Conservation (phyloP, 2,329 filamentous ascomycete species). For the Pezicula carpinea region DNA sequence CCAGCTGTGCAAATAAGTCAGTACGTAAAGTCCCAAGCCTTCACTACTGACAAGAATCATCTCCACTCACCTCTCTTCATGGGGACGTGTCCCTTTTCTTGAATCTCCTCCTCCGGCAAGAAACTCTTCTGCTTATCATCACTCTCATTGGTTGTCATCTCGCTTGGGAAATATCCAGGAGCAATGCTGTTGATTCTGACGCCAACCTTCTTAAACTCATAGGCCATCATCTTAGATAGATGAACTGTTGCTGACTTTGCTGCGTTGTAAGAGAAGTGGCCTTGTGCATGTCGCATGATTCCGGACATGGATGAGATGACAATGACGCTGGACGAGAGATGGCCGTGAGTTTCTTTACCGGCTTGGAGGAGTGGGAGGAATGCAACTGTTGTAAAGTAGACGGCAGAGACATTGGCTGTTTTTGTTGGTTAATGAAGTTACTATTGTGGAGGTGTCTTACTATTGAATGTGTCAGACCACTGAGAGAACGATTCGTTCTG, state of each 20-base stretch:
- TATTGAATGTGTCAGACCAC: conserved; percentile 67
- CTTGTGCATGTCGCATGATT: conserved; percentile 23
- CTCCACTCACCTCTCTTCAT: conserved; percentile 8
- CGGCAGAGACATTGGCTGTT: conserved; percentile 57
- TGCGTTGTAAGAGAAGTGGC: conserved; percentile 31
- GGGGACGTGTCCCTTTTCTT: conserved; percentile 46
- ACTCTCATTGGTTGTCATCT: conserved; percentile 46
- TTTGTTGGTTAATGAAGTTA: not conserved
- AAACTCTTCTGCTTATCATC: conserved; percentile 47
- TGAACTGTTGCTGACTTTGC: conserved; percentile 47
- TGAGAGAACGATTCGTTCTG: conserved; percentile 50
- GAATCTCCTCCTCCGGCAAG: conserved; percentile 45
- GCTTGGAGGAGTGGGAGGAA: conserved; percentile 57
- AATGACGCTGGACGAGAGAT: conserved; percentile 21
- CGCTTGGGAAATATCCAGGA: conserved; percentile 50
- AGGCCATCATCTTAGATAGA: conserved; percentile 49
- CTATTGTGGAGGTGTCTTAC: not conserved
- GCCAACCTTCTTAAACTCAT: conserved; percentile 47
- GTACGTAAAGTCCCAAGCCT: no score
- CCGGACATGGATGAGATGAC: conserved; percentile 25
- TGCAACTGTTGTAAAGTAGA: conserved; percentile 60
- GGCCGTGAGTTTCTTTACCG: conserved; percentile 39
- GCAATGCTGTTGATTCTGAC: conserved; percentile 53
- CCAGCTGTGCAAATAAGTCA: conserved; percentile 37
- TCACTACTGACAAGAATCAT: no score